Evolutionary conservation across 768 basidiomycete genomes (phyloP).

Genomic region (Pluteus cervinus): DNA sequence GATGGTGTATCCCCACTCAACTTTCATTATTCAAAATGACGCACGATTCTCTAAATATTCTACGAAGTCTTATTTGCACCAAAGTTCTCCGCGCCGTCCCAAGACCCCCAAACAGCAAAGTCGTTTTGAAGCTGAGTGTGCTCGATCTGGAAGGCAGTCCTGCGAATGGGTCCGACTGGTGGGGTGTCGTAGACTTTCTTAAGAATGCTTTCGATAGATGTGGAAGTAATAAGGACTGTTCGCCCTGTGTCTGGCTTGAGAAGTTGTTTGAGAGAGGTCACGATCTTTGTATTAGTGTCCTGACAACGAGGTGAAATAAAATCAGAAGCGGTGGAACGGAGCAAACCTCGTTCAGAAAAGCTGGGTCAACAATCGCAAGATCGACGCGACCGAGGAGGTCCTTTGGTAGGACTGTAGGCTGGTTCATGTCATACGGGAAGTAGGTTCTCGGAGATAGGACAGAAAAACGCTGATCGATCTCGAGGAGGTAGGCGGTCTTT

Average conservation of each 20-base stretch:
- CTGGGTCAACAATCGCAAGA: slow-evolving; percentile 36
- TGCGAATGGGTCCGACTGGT: slow-evolving; percentile 32
- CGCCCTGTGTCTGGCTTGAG: slow-evolving; percentile 30
- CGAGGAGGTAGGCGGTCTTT: slow-evolving; percentile 28
- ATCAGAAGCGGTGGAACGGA: slow-evolving; percentile 1
- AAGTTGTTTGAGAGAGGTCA: slow-evolving; percentile 32
- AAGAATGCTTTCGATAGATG: slow-evolving; percentile 28
- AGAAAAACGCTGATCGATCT: slow-evolving; percentile 36
- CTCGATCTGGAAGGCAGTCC: slow-evolving; percentile 26
- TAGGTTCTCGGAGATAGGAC: slow-evolving; percentile 33
- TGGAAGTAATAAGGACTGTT: slow-evolving; percentile 34
- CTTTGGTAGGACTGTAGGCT: slow-evolving; percentile 33
- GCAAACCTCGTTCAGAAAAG: slow-evolving; percentile 40
- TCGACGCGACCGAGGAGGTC: slow-evolving; percentile 26
- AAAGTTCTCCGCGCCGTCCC: slow-evolving; percentile 32
- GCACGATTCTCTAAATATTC: too few species aligned
- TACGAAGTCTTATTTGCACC: too few species aligned
- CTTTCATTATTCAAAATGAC: too few species aligned
- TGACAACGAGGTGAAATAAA: slow-evolving; percentile 9
- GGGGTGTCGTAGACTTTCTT: slow-evolving; percentile 26
- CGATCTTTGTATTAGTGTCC: slow-evolving; percentile 34
- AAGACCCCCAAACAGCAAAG: slow-evolving; percentile 38
- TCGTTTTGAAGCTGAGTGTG: slow-evolving; percentile 35
- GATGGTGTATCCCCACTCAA: too few species aligned
- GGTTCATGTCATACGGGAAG: slow-evolving; percentile 38